These are phyloP conservation scores for Psidium friedrichsthalianum DNA, from an alignment of 345 rosid species.

Conservation along the genomic window DNA sequence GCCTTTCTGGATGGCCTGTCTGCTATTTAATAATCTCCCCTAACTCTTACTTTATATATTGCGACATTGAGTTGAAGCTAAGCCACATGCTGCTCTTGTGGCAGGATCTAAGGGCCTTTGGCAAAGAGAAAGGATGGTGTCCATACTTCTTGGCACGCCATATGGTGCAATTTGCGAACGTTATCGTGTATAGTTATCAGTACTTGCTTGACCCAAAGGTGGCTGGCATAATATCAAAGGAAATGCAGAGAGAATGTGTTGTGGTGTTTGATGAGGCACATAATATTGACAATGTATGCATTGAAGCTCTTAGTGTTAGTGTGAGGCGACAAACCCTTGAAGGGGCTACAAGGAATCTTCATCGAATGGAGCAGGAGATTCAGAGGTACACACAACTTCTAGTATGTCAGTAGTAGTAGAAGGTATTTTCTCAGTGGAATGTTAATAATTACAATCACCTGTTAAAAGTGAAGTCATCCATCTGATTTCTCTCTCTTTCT, in stretches of 20 bases:
- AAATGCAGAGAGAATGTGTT: conserved; percentile 89
- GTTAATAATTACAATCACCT: not conserved
- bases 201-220: conserved; percentile 97
- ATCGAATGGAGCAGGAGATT: conserved; percentile 63
- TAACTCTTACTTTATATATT: not conserved
- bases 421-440: not conserved
- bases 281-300: conserved; percentile 93
- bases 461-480: not conserved
- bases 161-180: conserved; percentile 91
- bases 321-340: conserved; percentile 91
- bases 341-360: conserved; percentile 85
- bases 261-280: conserved; percentile 98
- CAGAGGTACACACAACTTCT: conserved; percentile 41
- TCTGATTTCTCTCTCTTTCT: not conserved
- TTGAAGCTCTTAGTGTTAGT: conserved; percentile 93
- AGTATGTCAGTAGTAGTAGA: not conserved
- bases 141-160: conserved; percentile 91
- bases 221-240: conserved; percentile 94
- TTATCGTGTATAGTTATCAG: conserved; percentile 92
- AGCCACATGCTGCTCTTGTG: not conserved
- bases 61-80: not conserved
- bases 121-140: conserved; percentile 85
- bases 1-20: not conserved
- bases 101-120: conserved; percentile 79
- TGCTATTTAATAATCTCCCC: not conserved